These are phyloP conservation scores for Amphirosellinia nigrospora DNA, from an alignment of 495 filamentous ascomycete genomes.

Conservation along the genomic window DNA sequence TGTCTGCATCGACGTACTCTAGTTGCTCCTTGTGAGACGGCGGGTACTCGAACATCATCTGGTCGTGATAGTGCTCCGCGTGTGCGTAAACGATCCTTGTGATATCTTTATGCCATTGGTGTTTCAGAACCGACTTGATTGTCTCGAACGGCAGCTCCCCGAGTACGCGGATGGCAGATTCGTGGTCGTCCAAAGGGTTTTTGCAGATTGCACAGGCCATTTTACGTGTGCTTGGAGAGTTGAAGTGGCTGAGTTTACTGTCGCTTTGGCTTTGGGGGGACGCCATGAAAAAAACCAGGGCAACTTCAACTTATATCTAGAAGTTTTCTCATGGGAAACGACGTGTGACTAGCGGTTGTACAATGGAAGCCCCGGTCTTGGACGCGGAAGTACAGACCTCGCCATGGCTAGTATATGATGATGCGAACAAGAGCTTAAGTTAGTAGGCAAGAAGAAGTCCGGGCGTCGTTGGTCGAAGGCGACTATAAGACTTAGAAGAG, in stretches of 20 bases:
- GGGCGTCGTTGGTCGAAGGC: not conserved
- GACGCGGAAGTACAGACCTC: not conserved
- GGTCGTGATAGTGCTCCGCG: constrained; percentile 33
- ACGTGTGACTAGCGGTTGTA: not conserved
- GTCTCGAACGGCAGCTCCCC: constrained; percentile 36
- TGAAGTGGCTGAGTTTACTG: not conserved
- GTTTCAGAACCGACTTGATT: constrained; percentile 33
- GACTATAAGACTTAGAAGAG: not conserved
- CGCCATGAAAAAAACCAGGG: not conserved
- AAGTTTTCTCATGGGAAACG: not conserved
- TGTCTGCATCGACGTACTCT: constrained; percentile 9
- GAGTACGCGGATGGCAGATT: constrained; percentile 33
- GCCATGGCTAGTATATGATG: not conserved
- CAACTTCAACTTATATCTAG: not conserved
- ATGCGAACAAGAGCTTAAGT: not conserved
- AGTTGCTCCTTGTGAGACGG: constrained; percentile 6
- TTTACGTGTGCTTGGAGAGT: not conserved
- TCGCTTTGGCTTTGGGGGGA: not conserved
- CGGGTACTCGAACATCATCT: constrained; percentile 8
- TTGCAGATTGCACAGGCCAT: constrained; percentile 28
- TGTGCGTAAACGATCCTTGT: constrained; percentile 35
- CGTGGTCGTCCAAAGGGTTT: constrained; percentile 25
- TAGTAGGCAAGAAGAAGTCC: not conserved
- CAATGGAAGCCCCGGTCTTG: not conserved
- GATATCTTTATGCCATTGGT: constrained; percentile 41